Base-by-base conservation (phyloP, 2,329 filamentous ascomycete genomes). In the Neopestalotiopsis sp. region DNA sequence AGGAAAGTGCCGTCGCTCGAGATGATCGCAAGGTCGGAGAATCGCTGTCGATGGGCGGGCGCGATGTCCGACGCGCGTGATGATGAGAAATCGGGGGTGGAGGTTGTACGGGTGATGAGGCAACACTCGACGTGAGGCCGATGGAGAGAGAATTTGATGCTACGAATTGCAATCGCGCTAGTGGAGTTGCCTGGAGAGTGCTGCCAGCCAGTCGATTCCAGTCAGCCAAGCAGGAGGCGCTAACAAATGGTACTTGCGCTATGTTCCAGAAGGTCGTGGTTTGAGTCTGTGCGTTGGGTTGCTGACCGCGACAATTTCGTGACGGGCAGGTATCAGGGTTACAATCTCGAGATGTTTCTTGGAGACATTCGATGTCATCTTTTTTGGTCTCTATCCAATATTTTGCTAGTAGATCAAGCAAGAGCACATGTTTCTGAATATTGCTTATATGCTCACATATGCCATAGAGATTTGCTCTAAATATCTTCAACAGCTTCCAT, bases 61-160 rank as follows among this genome's bases (percentile, higher is more conserved):
- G 80, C 81, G 82, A 83, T 83, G 82, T 79, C 81, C 81, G 86
- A 85, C 85, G 84, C 86, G 87, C 83, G 83, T 82, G 81, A 79
- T 81, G 83, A 84, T 86, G 82, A n/a, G 45, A 53, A 71, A 74
- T 69, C 67, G 72, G 57, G 20, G 57, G 53, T 30, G 34, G 56
- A 14, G 59, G 64, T 57, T 67, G 65, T 67, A 61, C 20, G 53
- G 64, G 40, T 45, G 56, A 67, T 45, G 61, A 14, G 38, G 38
- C 20, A 13, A 45, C 28, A n/a, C 40, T 24, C 6, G 45, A 53
- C 45, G 17, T 53, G 45, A 53, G 45, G 45, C 45, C 45, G 45
- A 53, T 24, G 45, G 45, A 53, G 45, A 53, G 45, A 30, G 57
- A 59, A 59, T 30, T 30, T 53, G 45, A 53, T 53, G 45, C 45